Conservation (phyloP, 306 rosid species). For the Heteromeles arbutifolia region DNA sequence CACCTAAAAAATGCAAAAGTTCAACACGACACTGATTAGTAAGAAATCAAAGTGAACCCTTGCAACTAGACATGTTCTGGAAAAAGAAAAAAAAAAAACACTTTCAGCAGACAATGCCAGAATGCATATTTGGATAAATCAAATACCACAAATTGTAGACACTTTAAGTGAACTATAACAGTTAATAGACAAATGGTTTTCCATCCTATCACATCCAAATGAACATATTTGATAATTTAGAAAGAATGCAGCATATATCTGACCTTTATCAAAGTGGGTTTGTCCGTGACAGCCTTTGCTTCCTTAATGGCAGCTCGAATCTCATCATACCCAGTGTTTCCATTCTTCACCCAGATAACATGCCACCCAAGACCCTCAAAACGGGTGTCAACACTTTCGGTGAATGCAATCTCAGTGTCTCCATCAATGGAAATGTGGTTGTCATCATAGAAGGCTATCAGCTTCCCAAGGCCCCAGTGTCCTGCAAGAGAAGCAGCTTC, state of each 20-base stretch:
- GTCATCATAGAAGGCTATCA: slow-evolving; percentile 91
- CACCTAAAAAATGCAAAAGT: slow-evolving; percentile 43
- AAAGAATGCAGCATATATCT: slow-evolving; percentile 8
- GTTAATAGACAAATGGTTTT: background rate
- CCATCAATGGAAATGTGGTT: slow-evolving; percentile 99
- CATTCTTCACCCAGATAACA: slow-evolving; percentile 96
- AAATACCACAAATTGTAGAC: background rate
- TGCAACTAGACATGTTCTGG: background rate
- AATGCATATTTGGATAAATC: background rate
- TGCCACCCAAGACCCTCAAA: slow-evolving; percentile 99
- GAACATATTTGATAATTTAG: background rate
- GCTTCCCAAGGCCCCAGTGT: slow-evolving; percentile 98
- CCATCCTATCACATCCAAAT: background rate
- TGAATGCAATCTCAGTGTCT: slow-evolving; percentile 86
- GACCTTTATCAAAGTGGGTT: slow-evolving; percentile 91
- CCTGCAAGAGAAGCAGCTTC: slow-evolving; percentile 93
- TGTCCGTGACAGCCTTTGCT: slow-evolving; percentile 87
- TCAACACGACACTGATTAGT: background rate
- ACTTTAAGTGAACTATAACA: background rate
- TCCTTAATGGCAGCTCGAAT: slow-evolving; percentile 96
- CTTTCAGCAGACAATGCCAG: background rate
- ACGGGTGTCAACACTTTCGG: slow-evolving; percentile 80
- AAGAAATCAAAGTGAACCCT: background rate
- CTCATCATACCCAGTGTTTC: slow-evolving; percentile 87
- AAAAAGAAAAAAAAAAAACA: background rate